Percentiles rank a stretch among this genome's conserved stretches.
Conservation (phyloP, 768 basidiomycete genomes). For the Epithele typhae region DNA sequence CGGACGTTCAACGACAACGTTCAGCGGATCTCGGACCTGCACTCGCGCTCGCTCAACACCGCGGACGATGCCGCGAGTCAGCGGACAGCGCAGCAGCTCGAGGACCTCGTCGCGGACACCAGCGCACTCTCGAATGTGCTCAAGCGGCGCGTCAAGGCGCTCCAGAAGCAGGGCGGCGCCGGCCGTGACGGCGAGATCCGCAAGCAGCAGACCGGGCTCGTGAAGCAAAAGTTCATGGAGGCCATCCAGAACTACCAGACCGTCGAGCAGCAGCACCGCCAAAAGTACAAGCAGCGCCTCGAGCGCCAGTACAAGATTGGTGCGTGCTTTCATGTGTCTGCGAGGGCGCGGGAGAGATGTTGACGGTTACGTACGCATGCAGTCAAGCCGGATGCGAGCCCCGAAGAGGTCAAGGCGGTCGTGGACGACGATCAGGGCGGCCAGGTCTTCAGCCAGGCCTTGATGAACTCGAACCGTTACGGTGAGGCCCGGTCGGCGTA, state of each 20-base stretch:
- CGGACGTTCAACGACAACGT: slow-evolving; percentile 42
- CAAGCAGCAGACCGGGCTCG: slow-evolving; percentile 49
- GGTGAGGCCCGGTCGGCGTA: slow-evolving; percentile 88
- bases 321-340: slow-evolving; percentile 22
- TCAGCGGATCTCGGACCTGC: slow-evolving; percentile 41
- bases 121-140: slow-evolving; percentile 52
- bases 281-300: slow-evolving; percentile 59
- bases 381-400: slow-evolving; percentile 87
- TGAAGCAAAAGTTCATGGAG: slow-evolving; percentile 70
- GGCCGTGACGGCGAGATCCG: slow-evolving; percentile 43
- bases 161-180: slow-evolving; percentile 41
- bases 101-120: slow-evolving; percentile 56
- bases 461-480: slow-evolving; percentile 88
- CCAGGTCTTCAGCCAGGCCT: slow-evolving; percentile 81
- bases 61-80: slow-evolving; percentile 42
- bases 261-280: slow-evolving; percentile 67
- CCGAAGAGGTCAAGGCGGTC: slow-evolving; percentile 68
- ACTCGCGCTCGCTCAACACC: slow-evolving; percentile 46
- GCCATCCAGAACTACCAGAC: slow-evolving; percentile 74
- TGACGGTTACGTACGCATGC: neutral
- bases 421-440: slow-evolving; percentile 61
- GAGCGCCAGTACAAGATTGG: slow-evolving; percentile 80
- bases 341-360: neutral
- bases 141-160: slow-evolving; percentile 53
- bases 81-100: slow-evolving; percentile 42